These are phyloP conservation scores for Onygenales sp. DNA, from an alignment of 2,329 filamentous ascomycete species.

Conservation along the genomic window DNA sequence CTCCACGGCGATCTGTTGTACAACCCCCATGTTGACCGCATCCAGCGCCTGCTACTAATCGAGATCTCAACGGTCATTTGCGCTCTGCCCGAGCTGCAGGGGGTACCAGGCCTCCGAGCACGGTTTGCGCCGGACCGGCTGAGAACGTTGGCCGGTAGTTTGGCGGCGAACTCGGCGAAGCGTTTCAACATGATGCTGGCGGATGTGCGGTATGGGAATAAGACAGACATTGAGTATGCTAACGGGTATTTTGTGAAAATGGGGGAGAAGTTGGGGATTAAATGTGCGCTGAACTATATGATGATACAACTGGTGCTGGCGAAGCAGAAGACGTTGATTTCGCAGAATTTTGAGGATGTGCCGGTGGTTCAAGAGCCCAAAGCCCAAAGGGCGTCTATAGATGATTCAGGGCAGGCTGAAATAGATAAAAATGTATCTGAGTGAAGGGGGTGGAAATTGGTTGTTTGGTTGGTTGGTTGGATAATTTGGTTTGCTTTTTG, in stretches of 20 bases:
- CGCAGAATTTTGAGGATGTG: conserved; percentile 21
- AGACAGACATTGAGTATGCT: conserved; percentile 71
- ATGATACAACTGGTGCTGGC: conserved; percentile 64
- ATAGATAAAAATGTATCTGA: background rate
- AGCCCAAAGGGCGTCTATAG: background rate
- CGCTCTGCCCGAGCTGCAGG: conserved; percentile 62
- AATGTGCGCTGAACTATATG: conserved; percentile 62
- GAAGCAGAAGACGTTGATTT: conserved; percentile 44
- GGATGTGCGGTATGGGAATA: conserved; percentile 50
- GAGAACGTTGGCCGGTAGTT: conserved; percentile 48
- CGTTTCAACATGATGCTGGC: conserved; percentile 59
- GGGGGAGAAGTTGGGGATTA: conserved; percentile 63
- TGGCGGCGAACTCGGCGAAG: conserved; percentile 45
- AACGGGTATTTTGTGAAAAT: conserved; percentile 79
- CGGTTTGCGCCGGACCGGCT: conserved; percentile 54
- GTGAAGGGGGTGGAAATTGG: background rate
- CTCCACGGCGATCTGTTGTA: conserved; percentile 61
- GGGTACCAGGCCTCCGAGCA: conserved; percentile 48
- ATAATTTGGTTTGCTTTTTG: too few species aligned
- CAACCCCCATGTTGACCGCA: conserved; percentile 54
- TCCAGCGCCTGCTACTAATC: conserved; percentile 61
- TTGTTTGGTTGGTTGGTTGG: too few species aligned
- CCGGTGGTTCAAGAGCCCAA: conserved; percentile 17
- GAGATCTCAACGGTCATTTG: conserved; percentile 67
- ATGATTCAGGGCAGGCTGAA: background rate